Evolutionary conservation across 352 stramenopile genomes (phyloP).

Genomic region (Pythium guiyangense): DNA sequence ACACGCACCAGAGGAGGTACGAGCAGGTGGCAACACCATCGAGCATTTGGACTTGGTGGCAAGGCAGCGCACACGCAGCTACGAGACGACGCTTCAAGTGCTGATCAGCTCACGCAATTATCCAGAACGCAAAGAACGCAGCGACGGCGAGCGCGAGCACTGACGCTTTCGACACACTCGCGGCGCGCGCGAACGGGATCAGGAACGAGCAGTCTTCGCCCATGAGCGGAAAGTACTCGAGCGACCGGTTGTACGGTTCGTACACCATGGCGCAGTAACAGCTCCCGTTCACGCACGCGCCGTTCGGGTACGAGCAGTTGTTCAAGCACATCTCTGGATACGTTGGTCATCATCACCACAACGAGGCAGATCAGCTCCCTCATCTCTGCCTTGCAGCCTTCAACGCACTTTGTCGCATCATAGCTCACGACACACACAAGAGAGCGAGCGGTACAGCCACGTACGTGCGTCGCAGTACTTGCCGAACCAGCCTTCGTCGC

Average conservation of each 20-base stretch:
- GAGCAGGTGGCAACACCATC: too few species aligned
- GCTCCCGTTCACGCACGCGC: conserved; percentile 86
- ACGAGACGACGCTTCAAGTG: neutral
- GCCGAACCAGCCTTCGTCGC: conserved; percentile 93
- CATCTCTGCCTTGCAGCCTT: too few species aligned
- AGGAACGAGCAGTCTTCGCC: conserved; percentile 84
- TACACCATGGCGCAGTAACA: conserved; percentile 93
- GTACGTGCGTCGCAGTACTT: conserved; percentile 88
- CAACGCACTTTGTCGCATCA: too few species aligned
- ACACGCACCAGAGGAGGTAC: too few species aligned
- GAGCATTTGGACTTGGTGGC: too few species aligned
- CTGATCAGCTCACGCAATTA: conserved; percentile 4
- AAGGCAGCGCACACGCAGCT: neutral
- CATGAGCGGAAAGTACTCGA: conserved; percentile 73
- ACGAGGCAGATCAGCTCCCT: conserved; percentile 2
- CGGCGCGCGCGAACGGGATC: conserved; percentile 51
- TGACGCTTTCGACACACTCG: conserved; percentile 1
- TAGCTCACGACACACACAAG: neutral
- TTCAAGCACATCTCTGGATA: conserved; percentile 90
- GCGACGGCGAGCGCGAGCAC: neutral
- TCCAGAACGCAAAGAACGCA: conserved; percentile 1
- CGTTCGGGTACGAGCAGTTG: conserved; percentile 97
- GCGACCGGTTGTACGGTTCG: conserved; percentile 93
- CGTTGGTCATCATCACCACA: neutral
- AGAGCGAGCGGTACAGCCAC: conserved; percentile 9